phyloP scores from a whole-genome alignment of 139 green algal species.

The Parachlorella kessleri region DNA sequence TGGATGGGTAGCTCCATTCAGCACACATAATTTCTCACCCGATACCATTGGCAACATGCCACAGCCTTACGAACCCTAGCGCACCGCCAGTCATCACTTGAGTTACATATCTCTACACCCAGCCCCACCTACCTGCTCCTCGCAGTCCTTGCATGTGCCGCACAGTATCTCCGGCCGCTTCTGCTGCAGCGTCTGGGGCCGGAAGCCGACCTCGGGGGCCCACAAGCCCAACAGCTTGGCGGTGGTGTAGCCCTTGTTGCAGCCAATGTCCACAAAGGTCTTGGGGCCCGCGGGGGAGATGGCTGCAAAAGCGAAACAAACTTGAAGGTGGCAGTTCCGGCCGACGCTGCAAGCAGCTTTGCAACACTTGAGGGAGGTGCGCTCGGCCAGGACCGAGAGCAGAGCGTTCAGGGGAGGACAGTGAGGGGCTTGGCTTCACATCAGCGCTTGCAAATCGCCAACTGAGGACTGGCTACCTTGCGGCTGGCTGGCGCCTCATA shows the following conservation, averaged over 20 bases:
- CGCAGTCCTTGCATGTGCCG: constrained; percentile 12
- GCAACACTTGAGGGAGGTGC: not conserved
- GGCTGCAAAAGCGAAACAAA: too few relatives aligned
- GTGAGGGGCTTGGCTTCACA: too few relatives aligned
- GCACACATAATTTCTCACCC: too few relatives aligned
- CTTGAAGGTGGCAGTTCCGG: too few relatives aligned
- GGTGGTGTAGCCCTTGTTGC: constrained; percentile 24
- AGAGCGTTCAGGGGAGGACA: too few relatives aligned
- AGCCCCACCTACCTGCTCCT: not conserved
- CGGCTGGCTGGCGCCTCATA: too few relatives aligned
- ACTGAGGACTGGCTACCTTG: too few relatives aligned
- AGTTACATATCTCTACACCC: not conserved
- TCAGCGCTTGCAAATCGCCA: too few relatives aligned
- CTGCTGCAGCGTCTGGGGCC: not conserved
- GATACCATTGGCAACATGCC: too few relatives aligned
- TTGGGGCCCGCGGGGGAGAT: not conserved
- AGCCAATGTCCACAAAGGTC: constrained; percentile 11
- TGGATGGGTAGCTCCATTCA: too few relatives aligned
- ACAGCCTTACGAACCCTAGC: not conserved
- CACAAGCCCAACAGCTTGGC: constrained; percentile 24
- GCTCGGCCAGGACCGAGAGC: not conserved
- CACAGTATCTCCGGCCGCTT: not conserved
- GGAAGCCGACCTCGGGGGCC: constrained; percentile 6
- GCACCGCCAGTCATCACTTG: not conserved
- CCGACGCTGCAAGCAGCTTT: not conserved